These are phyloP conservation scores for Aspergillus nomiae DNA, from an alignment of 2,329 filamentous ascomycete genomes.

Conservation along the genomic window DNA sequence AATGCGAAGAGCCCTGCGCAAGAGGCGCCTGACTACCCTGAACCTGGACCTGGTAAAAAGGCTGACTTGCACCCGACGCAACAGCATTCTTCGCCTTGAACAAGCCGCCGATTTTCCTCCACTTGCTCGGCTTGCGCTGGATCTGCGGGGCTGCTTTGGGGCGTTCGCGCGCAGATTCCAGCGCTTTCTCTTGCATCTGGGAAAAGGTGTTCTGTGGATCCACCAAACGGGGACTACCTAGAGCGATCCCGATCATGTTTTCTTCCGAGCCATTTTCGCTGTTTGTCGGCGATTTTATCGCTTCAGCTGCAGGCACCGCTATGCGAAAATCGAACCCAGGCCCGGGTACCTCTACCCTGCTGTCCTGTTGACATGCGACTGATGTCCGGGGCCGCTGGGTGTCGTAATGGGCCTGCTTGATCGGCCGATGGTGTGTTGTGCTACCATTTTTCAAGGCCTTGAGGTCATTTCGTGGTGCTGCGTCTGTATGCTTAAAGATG, in stretches of 20 bases:
- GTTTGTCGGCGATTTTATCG: slow-evolving; percentile 16
- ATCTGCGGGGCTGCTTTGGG: slow-evolving; percentile 15
- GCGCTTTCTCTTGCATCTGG: slow-evolving; percentile 17
- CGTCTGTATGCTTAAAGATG: slow-evolving; percentile 34
- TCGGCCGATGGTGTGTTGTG: slow-evolving; percentile 12
- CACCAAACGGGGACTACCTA: slow-evolving; percentile 64
- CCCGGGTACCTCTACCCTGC: slow-evolving; percentile 15
- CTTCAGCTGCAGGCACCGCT: slow-evolving; percentile 29
- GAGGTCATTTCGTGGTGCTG: slow-evolving; percentile 34
- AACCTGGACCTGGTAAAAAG: slow-evolving; percentile 31
- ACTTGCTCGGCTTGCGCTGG: slow-evolving; percentile 45
- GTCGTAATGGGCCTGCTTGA: slow-evolving; percentile 17
- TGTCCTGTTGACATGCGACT: slow-evolving; percentile 19
- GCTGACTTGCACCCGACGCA: slow-evolving; percentile 22
- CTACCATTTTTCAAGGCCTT: slow-evolving; percentile 17
- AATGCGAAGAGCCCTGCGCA: slow-evolving; percentile 22
- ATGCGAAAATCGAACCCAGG: slow-evolving; percentile 36
- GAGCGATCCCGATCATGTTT: slow-evolving; percentile 69
- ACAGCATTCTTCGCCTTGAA: slow-evolving; percentile 43
- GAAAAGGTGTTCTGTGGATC: slow-evolving; percentile 20
- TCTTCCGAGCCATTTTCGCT: slow-evolving; percentile 34
- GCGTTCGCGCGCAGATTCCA: slow-evolving; percentile 15
- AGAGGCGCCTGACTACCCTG: slow-evolving; percentile 19
- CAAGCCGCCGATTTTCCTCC: slow-evolving; percentile 49
- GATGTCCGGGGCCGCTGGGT: slow-evolving; percentile 25